Conservation (phyloP, 306 rosid genomes). For the Dryas alaskensis region DNA sequence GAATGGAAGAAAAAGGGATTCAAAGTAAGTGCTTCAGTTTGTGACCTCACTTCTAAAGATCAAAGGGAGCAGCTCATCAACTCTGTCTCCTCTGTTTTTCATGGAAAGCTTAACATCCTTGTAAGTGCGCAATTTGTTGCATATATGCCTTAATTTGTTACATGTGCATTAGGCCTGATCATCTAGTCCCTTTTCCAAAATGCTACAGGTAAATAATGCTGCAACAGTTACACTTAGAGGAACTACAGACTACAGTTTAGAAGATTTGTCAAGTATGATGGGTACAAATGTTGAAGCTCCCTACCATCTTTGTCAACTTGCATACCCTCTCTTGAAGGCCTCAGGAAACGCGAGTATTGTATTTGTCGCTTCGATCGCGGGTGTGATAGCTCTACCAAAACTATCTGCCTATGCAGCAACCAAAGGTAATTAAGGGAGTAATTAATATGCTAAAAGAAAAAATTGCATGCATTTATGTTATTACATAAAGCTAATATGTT, state of each 20-base stretch:
- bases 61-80: slow-evolving; percentile 32
- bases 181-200: too few relatives aligned
- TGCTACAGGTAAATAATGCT: slow-evolving; percentile 34
- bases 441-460: too few relatives aligned
- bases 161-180: too few relatives aligned
- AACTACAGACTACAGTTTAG: slow-evolving; percentile 2
- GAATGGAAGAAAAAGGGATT: slow-evolving; percentile 39
- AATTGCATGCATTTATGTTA: too few relatives aligned
- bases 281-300: slow-evolving; percentile 37
- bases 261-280: slow-evolving; percentile 33
- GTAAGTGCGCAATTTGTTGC: slow-evolving; percentile 3
- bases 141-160: not conserved
- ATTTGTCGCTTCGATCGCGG: slow-evolving; percentile 38
- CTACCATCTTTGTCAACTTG: slow-evolving; percentile 41
- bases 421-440: slow-evolving; percentile 35
- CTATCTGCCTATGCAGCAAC: slow-evolving; percentile 38
- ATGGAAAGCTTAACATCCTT: slow-evolving; percentile 42
- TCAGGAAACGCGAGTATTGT: slow-evolving; percentile 42
- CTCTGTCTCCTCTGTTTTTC: slow-evolving; percentile 33
- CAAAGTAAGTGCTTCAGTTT: slow-evolving; percentile 33
- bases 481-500: too few relatives aligned
- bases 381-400: slow-evolving; percentile 31
- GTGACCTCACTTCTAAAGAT: slow-evolving; percentile 25
- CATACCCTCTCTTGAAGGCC: slow-evolving; percentile 39
- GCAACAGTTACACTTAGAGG: not conserved